Conservation (phyloP, 2,329 filamentous ascomycete genomes). For the Beauveria varroae region DNA sequence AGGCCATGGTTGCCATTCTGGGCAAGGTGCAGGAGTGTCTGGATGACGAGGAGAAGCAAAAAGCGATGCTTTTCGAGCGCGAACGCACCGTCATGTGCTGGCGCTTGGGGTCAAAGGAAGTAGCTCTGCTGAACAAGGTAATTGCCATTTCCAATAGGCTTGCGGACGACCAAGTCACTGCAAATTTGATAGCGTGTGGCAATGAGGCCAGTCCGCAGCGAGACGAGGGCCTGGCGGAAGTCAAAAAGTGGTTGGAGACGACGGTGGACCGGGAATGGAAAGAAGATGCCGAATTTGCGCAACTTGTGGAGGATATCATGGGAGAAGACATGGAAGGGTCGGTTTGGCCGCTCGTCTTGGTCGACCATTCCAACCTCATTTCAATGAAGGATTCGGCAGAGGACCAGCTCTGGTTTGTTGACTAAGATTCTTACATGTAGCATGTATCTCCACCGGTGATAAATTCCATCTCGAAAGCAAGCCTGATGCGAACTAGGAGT, state of each 20-base stretch:
- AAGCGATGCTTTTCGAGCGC: background rate
- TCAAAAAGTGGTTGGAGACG: conserved; percentile 1
- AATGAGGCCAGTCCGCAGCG: background rate
- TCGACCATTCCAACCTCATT: conserved; percentile 1
- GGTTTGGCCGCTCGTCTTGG: background rate
- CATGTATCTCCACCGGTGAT: too few species aligned
- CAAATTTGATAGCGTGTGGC: background rate
- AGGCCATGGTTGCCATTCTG: background rate
- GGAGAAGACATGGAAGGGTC: conserved; percentile 6
- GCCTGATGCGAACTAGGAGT: too few species aligned
- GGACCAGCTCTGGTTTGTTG: conserved; percentile 4
- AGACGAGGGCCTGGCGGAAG: background rate
- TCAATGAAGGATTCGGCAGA: background rate
- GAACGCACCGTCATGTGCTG: conserved; percentile 7
- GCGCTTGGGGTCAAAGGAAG: background rate
- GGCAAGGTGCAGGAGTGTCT: background rate
- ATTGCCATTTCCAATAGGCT: background rate
- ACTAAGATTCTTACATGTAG: background rate
- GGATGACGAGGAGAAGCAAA: background rate
- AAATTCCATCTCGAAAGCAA: too few species aligned
- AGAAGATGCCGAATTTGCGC: background rate
- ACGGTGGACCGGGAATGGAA: background rate
- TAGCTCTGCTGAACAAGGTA: background rate
- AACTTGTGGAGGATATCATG: background rate
- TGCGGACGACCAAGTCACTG: background rate